Percentiles rank a stretch among this genome's conserved stretches.
phyloP scores from a whole-genome alignment of 306 rosid species.

The Medicago ruthenica region DNA sequence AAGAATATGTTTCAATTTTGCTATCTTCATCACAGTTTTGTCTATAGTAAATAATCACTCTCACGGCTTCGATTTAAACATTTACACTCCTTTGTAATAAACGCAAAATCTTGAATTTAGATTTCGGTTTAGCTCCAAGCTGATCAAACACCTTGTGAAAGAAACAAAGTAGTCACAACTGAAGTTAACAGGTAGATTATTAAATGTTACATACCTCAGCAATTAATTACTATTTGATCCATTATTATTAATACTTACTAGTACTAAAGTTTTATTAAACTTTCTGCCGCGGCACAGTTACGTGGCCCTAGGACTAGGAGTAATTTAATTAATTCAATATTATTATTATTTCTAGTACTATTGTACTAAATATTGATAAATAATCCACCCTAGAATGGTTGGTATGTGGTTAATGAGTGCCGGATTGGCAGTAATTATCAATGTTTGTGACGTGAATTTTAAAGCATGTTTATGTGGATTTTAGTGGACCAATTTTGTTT shows the following conservation, averaged over 20 bases:
- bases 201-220: background rate
- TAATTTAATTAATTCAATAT: conserved; percentile 15
- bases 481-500: conserved; percentile 38
- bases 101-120: conserved; percentile 32
- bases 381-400: background rate
- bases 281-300: conserved; percentile 44
- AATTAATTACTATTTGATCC: background rate
- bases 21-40: background rate
- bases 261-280: conserved; percentile 1
- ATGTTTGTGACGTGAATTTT: conserved; percentile 46
- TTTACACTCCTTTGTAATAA: conserved; percentile 40
- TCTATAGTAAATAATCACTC: background rate
- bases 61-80: conserved; percentile 28
- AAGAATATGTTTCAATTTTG: background rate
- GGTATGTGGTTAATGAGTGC: conserved; percentile 41
- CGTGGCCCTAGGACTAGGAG: conserved; percentile 30
- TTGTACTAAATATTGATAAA: background rate
- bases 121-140: conserved; percentile 40
- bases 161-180: conserved; percentile 42
- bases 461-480: conserved; percentile 42
- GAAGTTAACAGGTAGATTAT: conserved; percentile 43
- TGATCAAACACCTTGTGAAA: conserved; percentile 34
- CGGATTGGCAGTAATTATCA: conserved; percentile 37
- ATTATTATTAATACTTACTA: too few relatives aligned
- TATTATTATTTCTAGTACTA: background rate